Evolutionary conservation across 1,284 basidiomycete species (phyloP), one percentile per base, ranked within the genome.

Genomic region (Ganoderma sp.): DNA sequence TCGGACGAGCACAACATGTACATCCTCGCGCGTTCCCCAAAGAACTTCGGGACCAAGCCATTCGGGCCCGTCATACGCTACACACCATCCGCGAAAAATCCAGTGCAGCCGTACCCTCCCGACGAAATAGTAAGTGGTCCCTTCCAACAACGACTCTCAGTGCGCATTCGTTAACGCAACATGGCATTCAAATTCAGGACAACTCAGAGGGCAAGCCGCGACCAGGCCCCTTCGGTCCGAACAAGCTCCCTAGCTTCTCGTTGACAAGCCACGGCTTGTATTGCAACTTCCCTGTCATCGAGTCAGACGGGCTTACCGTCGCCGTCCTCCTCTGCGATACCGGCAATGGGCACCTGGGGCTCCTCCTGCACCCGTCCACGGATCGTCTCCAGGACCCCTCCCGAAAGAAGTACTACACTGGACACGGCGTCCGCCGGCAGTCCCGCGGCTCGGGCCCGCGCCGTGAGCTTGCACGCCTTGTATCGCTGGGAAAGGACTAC

Each of bases 251-350:
- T 0, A 5, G 41, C 28, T 57, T 66, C 37, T 19, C 37, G 1
- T 3, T 7, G 2, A 61, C 65, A 9, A 58, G n/a, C 25, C 57
- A 66, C 17, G 65, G 65, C 6, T 0, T 66, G 14, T 41, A 61
- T n/a, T 56, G 59, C 52, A 52, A 60, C 8, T 52, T 66, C 19
- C 65, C 65, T 0, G 19, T 66, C 39, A 43, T 66, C 52, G 58
- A 66, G 43, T 42, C 25, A 0, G 37, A 57, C 0, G 65, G 41
- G 3, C 10, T 62, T 28, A 57, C 60, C 19, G 22, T 66, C 60
- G 65, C 65, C 0, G 60, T 66, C 19, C 60, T 66, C 28, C 19
- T 66, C 1, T 66, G 50, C 39, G 50, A 66, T 1, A 32, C 52
- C 15, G 52, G 19, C 43, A 1, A 12, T 2, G 25, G 7, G 0